phyloP scores from a whole-genome alignment of 108 stramenopile species.

The Skeletonema marinoi region DNA sequence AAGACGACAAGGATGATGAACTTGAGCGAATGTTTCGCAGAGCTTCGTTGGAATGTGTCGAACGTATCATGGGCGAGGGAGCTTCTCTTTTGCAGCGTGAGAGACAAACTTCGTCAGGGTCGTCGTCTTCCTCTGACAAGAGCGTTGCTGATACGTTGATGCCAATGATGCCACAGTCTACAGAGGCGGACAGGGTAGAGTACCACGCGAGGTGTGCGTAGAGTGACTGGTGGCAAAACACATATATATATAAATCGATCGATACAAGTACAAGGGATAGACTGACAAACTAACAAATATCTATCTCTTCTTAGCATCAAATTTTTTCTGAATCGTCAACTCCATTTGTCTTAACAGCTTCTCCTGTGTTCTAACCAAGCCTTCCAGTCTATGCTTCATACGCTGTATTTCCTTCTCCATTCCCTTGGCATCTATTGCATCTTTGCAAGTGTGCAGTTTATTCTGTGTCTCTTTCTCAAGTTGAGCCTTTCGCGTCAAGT shows the following conservation, averaged over 20 bases:
- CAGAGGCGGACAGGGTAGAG: conserved; percentile 5
- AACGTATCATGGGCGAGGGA: background rate
- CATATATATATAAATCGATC: too few relatives aligned
- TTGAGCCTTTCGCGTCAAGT: conserved; percentile 87
- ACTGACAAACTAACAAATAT: background rate
- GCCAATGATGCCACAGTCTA: background rate
- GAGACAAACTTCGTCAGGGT: background rate
- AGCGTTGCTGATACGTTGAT: background rate
- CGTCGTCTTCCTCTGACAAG: background rate
- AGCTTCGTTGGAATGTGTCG: conserved; percentile 18
- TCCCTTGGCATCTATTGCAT: conserved; percentile 63
- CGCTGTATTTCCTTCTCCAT: conserved; percentile 89
- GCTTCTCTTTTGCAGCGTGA: background rate
- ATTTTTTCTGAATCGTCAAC: conserved; percentile 63
- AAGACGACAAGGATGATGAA: conserved; percentile 11
- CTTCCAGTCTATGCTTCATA: conserved; percentile 76
- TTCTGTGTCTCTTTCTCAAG: conserved; percentile 85
- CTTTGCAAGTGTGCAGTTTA: conserved; percentile 73
- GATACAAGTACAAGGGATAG: too few relatives aligned
- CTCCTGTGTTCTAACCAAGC: conserved; percentile 72
- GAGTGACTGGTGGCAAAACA: background rate
- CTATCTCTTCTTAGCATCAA: background rate
- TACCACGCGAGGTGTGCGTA: conserved; percentile 18
- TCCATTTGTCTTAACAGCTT: conserved; percentile 77
- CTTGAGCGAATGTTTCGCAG: conserved; percentile 22